Evolutionary conservation across 2,329 filamentous ascomycete genomes (phyloP), one percentile per base, ranked within the genome.

Genomic region (Ceratocystis albifundus): DNA sequence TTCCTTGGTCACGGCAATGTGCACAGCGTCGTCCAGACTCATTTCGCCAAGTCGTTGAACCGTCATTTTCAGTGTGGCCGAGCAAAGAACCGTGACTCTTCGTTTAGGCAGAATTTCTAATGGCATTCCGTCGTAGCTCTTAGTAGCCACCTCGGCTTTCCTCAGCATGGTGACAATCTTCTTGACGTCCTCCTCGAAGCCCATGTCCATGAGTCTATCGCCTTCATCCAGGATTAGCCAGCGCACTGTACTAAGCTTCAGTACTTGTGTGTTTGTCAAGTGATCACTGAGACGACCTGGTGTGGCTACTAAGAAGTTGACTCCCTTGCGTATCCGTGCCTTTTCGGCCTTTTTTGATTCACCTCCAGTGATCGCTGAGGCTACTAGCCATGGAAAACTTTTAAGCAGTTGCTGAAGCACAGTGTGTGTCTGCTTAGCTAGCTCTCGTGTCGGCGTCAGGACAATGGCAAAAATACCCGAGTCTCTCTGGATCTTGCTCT

Each of bases 181-280:
- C 73, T 89, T 88, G 68, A 99, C 84, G 72, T 97, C 93, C 65
- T 96, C 87, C 75, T 97, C 94, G 71, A 99, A 99, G 0, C 94
- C 94, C 72, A 97, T 82, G 73, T 99, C 94, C 93, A 99, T 96
- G 74, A 99, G 79, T n/a, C 94, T 84, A 80, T 99, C 94, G 36
- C 94, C 94, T 76, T 99, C 94, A 72, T 99, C 94, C 4, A 99
- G 81, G 1, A 99, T 87, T 28, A 99, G 78, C 94, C 94, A 99
- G 68, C 93, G 82, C 3, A 96, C 93, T 25, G 88, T 92, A 71
- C 88, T 89, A 50, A 97, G 85, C 70, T 94, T 89, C 64, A 99
- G 79, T 0, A 87, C 90, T 75, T 96, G 86, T 0, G 94, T 99
- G 73, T 96, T 90, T 71, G 95, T 88, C 61, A 99, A 77, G 75